Evolutionary conservation across 2,329 filamentous ascomycete genomes (phyloP).

Genomic region (Orbilia blumenaviensis): DNA sequence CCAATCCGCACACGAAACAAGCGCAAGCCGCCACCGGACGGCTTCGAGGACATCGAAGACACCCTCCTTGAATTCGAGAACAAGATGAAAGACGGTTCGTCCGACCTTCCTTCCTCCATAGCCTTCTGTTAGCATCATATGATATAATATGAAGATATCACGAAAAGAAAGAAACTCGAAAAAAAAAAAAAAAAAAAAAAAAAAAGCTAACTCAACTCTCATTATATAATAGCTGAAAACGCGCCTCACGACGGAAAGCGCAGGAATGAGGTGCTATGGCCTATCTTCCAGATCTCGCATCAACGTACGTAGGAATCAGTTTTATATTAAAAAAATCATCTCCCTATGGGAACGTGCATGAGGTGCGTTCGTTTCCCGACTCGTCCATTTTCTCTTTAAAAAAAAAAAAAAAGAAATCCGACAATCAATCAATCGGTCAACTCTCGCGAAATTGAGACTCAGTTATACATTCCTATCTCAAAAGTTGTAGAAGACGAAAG

Average conservation of each 20-base stretch:
- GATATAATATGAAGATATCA: no score
- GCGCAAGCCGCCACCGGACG: constrained; percentile 82
- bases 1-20: constrained; percentile 78
- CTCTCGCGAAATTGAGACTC: background rate
- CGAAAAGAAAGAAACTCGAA: background rate
- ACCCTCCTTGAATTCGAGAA: constrained; percentile 85
- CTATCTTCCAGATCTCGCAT: constrained; percentile 96
- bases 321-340: background rate
- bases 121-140: no score
- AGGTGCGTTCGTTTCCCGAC: constrained; percentile 41
- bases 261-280: constrained; percentile 94
- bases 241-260: constrained; percentile 79
- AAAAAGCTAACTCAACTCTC: constrained; percentile 45
- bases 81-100: constrained; percentile 80
- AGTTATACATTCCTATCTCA: background rate
- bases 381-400: no score
- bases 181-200: background rate
- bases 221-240: constrained; percentile 73
- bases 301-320: constrained; percentile 73
- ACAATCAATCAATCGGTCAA: no score
- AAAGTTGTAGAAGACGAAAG: background rate
- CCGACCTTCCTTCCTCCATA: no score
- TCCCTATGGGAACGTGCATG: constrained; percentile 32
- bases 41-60: constrained; percentile 87
- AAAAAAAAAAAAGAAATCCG: no score